Conservation (phyloP, 257 asterid species). For the Apocynum venetum region DNA sequence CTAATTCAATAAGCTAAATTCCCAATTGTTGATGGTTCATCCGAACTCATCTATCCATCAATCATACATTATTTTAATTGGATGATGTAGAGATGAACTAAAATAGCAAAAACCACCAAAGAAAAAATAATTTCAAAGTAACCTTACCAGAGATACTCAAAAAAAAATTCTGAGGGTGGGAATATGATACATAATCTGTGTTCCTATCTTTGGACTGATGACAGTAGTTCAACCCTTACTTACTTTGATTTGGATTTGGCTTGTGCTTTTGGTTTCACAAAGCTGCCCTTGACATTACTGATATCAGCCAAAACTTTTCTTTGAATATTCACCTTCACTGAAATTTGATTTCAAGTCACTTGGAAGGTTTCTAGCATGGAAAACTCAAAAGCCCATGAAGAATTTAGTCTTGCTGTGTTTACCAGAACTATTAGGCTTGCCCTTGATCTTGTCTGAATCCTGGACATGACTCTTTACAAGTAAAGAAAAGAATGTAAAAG, state of each 20-base stretch:
- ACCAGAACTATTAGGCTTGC: constrained; percentile 41
- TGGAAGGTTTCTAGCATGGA: constrained; percentile 9
- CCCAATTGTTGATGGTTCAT: neutral
- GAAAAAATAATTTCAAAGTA: neutral
- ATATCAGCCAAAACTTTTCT: constrained; percentile 78
- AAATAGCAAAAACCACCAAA: neutral
- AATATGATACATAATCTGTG: neutral
- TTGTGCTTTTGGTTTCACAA: constrained; percentile 37
- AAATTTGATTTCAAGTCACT: constrained; percentile 19
- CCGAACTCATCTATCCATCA: neutral
- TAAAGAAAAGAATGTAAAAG: constrained; percentile 16
- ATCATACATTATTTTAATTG: neutral
- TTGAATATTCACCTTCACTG: constrained; percentile 54
- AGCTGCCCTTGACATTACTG: constrained; percentile 55
- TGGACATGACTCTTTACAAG: constrained; percentile 38
- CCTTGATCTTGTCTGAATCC: constrained; percentile 46
- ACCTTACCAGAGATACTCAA: neutral
- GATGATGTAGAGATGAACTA: neutral
- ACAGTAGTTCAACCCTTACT: constrained; percentile 24
- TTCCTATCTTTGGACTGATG: neutral
- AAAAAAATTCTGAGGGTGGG: neutral
- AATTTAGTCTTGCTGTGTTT: constrained; percentile 18
- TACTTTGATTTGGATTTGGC: constrained; percentile 43
- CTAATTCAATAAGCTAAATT: neutral
- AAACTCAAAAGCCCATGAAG: neutral